Base-by-base conservation (phyloP, 306 rosid genomes). In the Hylodesmum podocarpum region DNA sequence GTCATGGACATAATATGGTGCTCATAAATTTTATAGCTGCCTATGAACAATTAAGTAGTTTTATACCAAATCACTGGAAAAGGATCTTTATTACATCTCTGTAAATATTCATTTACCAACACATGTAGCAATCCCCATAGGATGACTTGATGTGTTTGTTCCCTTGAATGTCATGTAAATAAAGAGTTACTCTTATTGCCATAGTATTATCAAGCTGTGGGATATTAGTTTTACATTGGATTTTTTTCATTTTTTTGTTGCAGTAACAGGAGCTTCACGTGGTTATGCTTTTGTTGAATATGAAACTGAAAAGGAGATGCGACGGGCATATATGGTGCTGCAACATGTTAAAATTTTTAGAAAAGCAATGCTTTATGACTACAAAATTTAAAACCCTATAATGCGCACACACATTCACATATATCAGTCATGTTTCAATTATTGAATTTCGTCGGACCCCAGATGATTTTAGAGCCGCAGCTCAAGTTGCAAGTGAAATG, bases 201-300 rank as follows among this genome's bases (percentile, higher is more conserved):
- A 25, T 69, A 18, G 40, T 5, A 9, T 43, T 75, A 5, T 50
- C 40, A 43, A 65, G 58, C 18, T 55, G 41, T 46, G 19, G 69
- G 69, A 63, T 39, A 16, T 6, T 25, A 46, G 44, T 36, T 65
- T 25, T 55, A 79, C 24, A 5, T 39, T 70, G 62, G 9, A 21
- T 76, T 81, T 46, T 43, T 28, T 16, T 49, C n/a, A n/a, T 13
- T 12, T 21, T 54, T 70, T 70, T 63, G 29, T 79, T 87, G 59
- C 89, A 94, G 98, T 94, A 15, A 91, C 97, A 0, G 98, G 98
- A 77, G 96, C 97, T 50, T 91, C 96, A 7, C 78, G 96, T 14
- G 97, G 98, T 57, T 94, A 91, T 91, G 97, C 96, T 50, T 94
- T 94, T 81, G 94, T 94, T 81, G 98, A 94, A 75, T 94, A 51